phyloP scores from a whole-genome alignment of 2,329 filamentous ascomycete genomes.

The Verticillium nubilum region DNA sequence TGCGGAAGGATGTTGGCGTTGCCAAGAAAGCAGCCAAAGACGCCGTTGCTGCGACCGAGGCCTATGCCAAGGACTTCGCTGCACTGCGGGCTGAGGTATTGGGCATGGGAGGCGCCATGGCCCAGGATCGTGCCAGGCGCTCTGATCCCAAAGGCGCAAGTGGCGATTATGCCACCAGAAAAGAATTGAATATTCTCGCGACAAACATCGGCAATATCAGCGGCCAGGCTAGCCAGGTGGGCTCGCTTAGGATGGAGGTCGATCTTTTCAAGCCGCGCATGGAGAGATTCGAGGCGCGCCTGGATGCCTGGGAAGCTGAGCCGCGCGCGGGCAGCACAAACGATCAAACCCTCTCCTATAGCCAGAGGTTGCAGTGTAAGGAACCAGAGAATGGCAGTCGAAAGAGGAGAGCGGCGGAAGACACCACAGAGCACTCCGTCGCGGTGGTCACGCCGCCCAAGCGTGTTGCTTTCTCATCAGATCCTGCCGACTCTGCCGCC shows the following conservation, averaged over 20 bases:
- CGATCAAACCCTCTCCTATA: not conserved
- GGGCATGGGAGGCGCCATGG: constrained; percentile 21
- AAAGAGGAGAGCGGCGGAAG: not conserved
- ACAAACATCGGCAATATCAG: constrained; percentile 31
- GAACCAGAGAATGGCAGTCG: not conserved
- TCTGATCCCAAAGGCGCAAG: not conserved
- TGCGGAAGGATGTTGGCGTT: constrained; percentile 16
- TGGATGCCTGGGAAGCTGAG: not conserved
- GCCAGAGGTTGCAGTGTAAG: not conserved
- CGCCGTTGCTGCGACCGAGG: constrained; percentile 15
- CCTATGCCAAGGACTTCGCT: constrained; percentile 23
- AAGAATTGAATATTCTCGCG: constrained; percentile 34
- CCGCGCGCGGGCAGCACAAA: not conserved
- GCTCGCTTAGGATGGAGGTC: constrained; percentile 35
- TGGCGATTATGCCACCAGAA: constrained; percentile 11
- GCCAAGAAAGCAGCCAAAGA: constrained; percentile 18
- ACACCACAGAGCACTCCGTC: not conserved
- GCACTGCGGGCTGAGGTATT: constrained; percentile 26
- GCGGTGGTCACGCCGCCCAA: not conserved
- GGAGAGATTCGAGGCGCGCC: constrained; percentile 25
- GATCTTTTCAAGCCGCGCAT: constrained; percentile 31
- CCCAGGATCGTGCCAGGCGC: constrained; percentile 16
- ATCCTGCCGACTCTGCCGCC: not conserved
- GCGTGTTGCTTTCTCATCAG: not conserved
- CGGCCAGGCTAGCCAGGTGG: constrained; percentile 30